These are phyloP conservation scores for Hymenoscyphus salicellus DNA, from an alignment of 2,329 filamentous ascomycete species.

Conservation along the genomic window DNA sequence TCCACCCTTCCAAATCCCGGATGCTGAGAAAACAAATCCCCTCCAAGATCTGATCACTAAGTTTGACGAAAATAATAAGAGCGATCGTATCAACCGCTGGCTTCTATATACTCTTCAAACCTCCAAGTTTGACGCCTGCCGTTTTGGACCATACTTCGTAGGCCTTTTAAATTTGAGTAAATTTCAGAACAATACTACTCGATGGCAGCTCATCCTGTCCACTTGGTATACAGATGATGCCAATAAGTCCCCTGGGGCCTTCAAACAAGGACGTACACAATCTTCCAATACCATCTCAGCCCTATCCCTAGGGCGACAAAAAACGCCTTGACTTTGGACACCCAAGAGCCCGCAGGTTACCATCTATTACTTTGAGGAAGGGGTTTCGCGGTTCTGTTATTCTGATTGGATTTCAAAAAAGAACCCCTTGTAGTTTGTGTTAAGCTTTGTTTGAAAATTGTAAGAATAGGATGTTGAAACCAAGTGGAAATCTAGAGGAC, in stretches of 20 bases:
- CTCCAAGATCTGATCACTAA: slow-evolving; percentile 12
- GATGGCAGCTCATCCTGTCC: slow-evolving; percentile 6
- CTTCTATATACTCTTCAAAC: slow-evolving; percentile 9
- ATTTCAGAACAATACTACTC: slow-evolving; percentile 1
- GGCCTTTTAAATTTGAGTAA: neutral
- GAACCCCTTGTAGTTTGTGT: too few species aligned
- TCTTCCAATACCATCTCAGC: neutral
- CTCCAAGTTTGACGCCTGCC: neutral
- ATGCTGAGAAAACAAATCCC: neutral
- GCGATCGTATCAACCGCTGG: slow-evolving; percentile 19
- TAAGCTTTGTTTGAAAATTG: too few species aligned
- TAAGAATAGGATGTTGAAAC: too few species aligned
- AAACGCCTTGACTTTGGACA: too few species aligned
- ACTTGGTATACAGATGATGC: slow-evolving; percentile 12
- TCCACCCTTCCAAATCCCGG: slow-evolving; percentile 7
- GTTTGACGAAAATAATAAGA: slow-evolving; percentile 18
- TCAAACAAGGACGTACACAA: neutral
- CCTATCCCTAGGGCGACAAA: neutral
- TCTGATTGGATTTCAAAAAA: too few species aligned
- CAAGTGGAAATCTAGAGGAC: too few species aligned
- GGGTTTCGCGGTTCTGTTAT: too few species aligned
- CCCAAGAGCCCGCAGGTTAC: too few species aligned
- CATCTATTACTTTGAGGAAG: too few species aligned
- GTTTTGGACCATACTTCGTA: slow-evolving; percentile 4
- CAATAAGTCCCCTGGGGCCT: slow-evolving; percentile 8